A percentile compares a stretch with the other conserved stretches of the same genome.
These are phyloP conservation scores for Botryococcus braunii DNA, from an alignment of 163 green algal genomes.

Conservation along the genomic window DNA sequence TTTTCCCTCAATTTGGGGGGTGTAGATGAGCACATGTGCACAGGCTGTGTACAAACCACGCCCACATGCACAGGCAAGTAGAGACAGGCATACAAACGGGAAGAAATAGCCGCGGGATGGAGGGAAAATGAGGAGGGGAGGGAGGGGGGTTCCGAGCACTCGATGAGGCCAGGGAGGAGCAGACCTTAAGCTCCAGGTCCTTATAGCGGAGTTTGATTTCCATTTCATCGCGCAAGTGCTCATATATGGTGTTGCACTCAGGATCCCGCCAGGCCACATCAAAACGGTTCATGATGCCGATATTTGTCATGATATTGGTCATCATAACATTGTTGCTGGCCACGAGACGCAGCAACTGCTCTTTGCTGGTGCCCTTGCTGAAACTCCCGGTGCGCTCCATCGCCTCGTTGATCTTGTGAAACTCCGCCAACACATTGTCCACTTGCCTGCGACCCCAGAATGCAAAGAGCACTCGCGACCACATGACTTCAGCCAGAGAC, in stretches of 20 bases:
- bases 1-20: no score
- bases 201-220: slow-evolving; percentile 46
- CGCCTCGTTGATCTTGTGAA: slow-evolving; percentile 18
- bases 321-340: slow-evolving; percentile 49
- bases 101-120: no score
- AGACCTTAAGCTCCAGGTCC: slow-evolving; percentile 34
- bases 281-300: slow-evolving; percentile 23
- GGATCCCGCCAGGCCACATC: slow-evolving; percentile 25
- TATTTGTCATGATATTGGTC: slow-evolving; percentile 44
- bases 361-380: slow-evolving; percentile 10
- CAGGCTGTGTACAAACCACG: no score
- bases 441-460: slow-evolving; percentile 18
- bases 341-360: slow-evolving; percentile 39
- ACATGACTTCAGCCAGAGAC: no score
- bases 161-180: no score
- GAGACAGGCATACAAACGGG: no score
- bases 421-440: slow-evolving; percentile 19
- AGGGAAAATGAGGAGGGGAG: no score
- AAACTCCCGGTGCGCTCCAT: slow-evolving; percentile 14
- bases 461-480: no score
- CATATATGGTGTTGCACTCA: slow-evolving; percentile 31
- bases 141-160: no score
- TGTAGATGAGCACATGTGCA: no score
- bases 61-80: no score
- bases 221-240: slow-evolving; percentile 43